Evolutionary conservation across 306 rosid species (phyloP).

Genomic region (Vachellia pachyceras): DNA sequence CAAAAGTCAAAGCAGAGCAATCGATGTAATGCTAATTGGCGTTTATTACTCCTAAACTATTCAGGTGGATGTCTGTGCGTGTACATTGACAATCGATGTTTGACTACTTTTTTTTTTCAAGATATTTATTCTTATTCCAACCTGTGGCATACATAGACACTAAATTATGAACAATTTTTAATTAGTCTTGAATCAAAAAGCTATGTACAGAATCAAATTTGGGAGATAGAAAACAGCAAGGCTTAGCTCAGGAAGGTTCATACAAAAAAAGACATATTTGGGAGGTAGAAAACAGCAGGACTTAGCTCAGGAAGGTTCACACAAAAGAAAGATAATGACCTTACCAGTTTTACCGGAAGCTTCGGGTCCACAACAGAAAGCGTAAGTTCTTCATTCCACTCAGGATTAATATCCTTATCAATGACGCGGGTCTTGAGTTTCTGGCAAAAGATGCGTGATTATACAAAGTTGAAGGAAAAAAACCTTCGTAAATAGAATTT

Average conservation of each 20-base stretch:
- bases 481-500: no score
- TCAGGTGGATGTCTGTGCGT: not conserved
- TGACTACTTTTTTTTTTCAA: not conserved
- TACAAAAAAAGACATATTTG: not conserved
- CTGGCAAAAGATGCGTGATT: conserved; percentile 48
- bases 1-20: conserved; percentile 16
- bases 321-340: not conserved
- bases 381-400: conserved; percentile 97
- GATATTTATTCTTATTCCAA: not conserved
- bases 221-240: not conserved
- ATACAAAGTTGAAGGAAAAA: not conserved
- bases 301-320: not conserved
- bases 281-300: not conserved
- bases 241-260: not conserved
- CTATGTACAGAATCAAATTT: not conserved
- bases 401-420: conserved; percentile 87
- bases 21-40: conserved; percentile 10
- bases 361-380: conserved; percentile 72
- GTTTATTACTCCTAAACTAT: conserved; percentile 14
- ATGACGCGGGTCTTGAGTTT: conserved; percentile 85
- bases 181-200: not conserved
- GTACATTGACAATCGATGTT: not conserved
- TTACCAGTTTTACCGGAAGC: conserved; percentile 62
- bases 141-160: not conserved
- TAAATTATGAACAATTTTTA: not conserved